A percentile compares a stretch with the other conserved stretches of the same genome.
Evolutionary conservation across 805 yeast genomes (phyloP).

Genomic region (Monosporozyma siamensis): DNA sequence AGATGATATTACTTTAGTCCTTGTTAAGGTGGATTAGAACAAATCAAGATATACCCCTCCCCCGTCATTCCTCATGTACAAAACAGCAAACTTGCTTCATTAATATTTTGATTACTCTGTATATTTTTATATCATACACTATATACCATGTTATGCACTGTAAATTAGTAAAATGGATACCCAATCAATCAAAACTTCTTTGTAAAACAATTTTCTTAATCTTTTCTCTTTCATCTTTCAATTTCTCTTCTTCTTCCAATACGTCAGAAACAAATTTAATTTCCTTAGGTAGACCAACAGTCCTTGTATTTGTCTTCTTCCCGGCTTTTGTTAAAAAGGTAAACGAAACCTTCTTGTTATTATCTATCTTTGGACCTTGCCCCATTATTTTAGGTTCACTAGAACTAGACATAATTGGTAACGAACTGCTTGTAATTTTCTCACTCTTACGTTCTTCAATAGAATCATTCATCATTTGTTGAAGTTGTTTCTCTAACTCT

Average conservation of each 20-base stretch:
- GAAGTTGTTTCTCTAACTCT: slow-evolving; percentile 49
- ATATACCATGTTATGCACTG: too few species aligned
- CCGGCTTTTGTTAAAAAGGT: slow-evolving; percentile 49
- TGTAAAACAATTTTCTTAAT: slow-evolving; percentile 47
- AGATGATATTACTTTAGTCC: slow-evolving; percentile 83
- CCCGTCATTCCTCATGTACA: neutral
- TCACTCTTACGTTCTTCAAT: slow-evolving; percentile 33
- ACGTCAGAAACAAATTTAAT: slow-evolving; percentile 47
- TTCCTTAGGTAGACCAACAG: slow-evolving; percentile 43
- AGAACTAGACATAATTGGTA: slow-evolving; percentile 15
- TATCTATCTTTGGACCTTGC: neutral
- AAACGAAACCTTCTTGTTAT: slow-evolving; percentile 33
- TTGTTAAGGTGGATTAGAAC: slow-evolving; percentile 49
- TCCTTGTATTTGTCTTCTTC: slow-evolving; percentile 36
- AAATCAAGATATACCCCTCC: neutral
- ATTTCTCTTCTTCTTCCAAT: slow-evolving; percentile 40
- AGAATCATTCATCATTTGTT: slow-evolving; percentile 43
- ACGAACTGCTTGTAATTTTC: slow-evolving; percentile 18
- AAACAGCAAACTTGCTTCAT: neutral
- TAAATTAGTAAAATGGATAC: too few species aligned
- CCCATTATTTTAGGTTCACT: neutral
- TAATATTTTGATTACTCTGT: too few species aligned
- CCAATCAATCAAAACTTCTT: slow-evolving; percentile 26
- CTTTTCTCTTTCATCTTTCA: slow-evolving; percentile 44
- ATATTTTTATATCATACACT: too few species aligned